phyloP scores from a whole-genome alignment of 2,329 filamentous ascomycete genomes.

The Penicillium sp. region DNA sequence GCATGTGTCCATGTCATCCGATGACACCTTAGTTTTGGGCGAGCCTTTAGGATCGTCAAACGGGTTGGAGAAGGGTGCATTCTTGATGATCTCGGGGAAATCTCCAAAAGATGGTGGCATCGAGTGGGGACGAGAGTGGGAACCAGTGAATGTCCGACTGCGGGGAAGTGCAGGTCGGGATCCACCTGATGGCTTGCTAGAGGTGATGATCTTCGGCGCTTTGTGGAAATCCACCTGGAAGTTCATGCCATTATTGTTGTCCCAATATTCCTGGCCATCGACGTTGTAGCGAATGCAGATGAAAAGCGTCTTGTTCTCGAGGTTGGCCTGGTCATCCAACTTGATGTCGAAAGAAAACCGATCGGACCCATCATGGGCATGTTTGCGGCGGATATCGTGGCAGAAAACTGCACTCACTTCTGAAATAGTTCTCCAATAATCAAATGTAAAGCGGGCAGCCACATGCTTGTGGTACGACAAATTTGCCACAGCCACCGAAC shows the following conservation, averaged over 20 bases:
- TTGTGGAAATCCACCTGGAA: slow-evolving; percentile 93
- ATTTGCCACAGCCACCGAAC: slow-evolving; percentile 81
- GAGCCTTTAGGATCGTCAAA: slow-evolving; percentile 66
- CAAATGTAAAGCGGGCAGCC: slow-evolving; percentile 89
- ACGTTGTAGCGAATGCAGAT: slow-evolving; percentile 88
- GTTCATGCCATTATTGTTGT: slow-evolving; percentile 84
- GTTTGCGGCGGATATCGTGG: slow-evolving; percentile 69
- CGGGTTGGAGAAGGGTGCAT: slow-evolving; percentile 58
- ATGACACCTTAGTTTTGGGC: slow-evolving; percentile 70
- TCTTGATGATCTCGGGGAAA: slow-evolving; percentile 62
- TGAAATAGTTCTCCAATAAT: slow-evolving; percentile 98
- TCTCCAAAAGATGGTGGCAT: slow-evolving; percentile 65
- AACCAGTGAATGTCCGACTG: slow-evolving; percentile 60
- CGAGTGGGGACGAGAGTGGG: slow-evolving; percentile 49
- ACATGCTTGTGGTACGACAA: slow-evolving; percentile 86
- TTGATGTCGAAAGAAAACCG: slow-evolving; percentile 94
- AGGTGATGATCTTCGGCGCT: slow-evolving; percentile 65
- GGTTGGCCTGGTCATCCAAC: slow-evolving; percentile 82
- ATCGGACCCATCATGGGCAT: slow-evolving; percentile 68
- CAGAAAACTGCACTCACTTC: slow-evolving; percentile 89
- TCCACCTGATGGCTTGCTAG: slow-evolving; percentile 51
- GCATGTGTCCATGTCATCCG: slow-evolving; percentile 64
- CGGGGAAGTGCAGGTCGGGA: slow-evolving; percentile 62
- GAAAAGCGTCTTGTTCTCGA: slow-evolving; percentile 89
- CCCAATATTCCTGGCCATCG: slow-evolving; percentile 85